Percentiles rank a stretch among this genome's conserved stretches.
phyloP scores from a whole-genome alignment of 495 filamentous ascomycete genomes.

The Haplographium delicatum region DNA sequence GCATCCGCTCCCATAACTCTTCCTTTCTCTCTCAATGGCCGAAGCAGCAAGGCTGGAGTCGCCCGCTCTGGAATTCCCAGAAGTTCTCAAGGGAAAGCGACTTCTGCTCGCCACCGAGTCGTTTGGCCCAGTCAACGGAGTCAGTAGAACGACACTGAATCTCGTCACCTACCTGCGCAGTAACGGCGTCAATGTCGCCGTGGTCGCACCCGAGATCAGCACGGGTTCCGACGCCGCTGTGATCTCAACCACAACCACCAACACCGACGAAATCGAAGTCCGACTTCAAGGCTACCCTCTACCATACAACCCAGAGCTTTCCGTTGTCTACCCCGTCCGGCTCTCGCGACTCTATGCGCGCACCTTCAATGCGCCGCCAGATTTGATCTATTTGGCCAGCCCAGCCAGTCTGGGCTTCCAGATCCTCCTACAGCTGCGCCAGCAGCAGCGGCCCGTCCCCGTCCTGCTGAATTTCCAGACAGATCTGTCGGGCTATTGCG shows the following conservation, averaged over 20 bases:
- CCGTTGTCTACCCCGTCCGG: conserved; percentile 57
- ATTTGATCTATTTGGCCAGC: conserved; percentile 58
- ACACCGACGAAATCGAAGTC: conserved; percentile 35
- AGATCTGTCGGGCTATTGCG: conserved; percentile 56
- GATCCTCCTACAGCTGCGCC: conserved; percentile 53
- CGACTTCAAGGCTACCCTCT: conserved; percentile 54
- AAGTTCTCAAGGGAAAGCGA: conserved; percentile 44
- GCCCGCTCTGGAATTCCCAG: conserved; percentile 34
- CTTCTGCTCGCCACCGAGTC: conserved; percentile 59
- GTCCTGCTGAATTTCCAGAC: conserved; percentile 61
- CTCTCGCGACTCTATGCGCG: conserved; percentile 46
- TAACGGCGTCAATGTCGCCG: conserved; percentile 50
- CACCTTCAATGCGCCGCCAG: conserved; percentile 43
- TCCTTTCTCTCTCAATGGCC: too few relatives aligned
- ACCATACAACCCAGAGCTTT: conserved; percentile 61
- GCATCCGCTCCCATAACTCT: too few relatives aligned
- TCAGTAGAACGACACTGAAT: conserved; percentile 56
- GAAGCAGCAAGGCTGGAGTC: neutral
- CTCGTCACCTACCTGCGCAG: conserved; percentile 54
- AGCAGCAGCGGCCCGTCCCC: conserved; percentile 40
- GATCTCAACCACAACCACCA: conserved; percentile 16
- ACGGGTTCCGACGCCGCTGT: conserved; percentile 12
- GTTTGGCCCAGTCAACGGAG: conserved; percentile 61
- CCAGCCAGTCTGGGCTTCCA: conserved; percentile 62
- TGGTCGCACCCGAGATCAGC: conserved; percentile 46